Base-by-base conservation (phyloP, 331 rosid genomes). In the Dryas integrifolia region DNA sequence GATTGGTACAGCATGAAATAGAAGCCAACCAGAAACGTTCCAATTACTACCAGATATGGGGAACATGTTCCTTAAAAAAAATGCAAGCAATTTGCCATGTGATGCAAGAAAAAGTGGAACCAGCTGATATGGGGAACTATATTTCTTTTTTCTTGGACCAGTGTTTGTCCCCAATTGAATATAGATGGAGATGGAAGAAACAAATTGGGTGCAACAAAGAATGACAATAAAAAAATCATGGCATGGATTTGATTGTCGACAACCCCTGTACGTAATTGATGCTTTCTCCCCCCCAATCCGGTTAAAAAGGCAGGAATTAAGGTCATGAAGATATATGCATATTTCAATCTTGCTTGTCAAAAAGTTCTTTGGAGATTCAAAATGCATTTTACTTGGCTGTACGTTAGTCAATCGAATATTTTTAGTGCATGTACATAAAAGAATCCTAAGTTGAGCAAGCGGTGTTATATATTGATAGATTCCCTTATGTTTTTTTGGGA, bases 301-400 rank as follows among this genome's bases (percentile, higher is more conserved):
- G 35, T 30, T 30, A 1, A 30, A 30, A 30, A 30, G 35, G 35
- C 35, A 1, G 35, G 2, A 2, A 30, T 30, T 30, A 30, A 55
- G 21, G 26, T 61, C 47, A 15, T n/a, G 50, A 16, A 10, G 15
- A 44, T 43, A 64, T 44, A 64, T 64, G 40, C 48, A 44, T 21
- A 21, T 62, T 38, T 61, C 24, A 39, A 15, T n/a, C 35, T 9
- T 44, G 15, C 35, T 9, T 65, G 15, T 44, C 69, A 49, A 44
- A n/a, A 43, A 38, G 48, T 52, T 55, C 4, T 21, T 13, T 18
- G 63, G 51, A 39, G 73, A 52, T 16, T 69, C 63, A 18, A 40
- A 40, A 26, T 13, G 72, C 15, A 46, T 52, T 50, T 67, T 49
- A 48, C 12, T 50, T 49, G 60, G 72, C 35, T 67, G 72, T 67